These are phyloP conservation scores for Solanum verrucosum DNA, from an alignment of 257 asterid genomes.

Conservation along the genomic window DNA sequence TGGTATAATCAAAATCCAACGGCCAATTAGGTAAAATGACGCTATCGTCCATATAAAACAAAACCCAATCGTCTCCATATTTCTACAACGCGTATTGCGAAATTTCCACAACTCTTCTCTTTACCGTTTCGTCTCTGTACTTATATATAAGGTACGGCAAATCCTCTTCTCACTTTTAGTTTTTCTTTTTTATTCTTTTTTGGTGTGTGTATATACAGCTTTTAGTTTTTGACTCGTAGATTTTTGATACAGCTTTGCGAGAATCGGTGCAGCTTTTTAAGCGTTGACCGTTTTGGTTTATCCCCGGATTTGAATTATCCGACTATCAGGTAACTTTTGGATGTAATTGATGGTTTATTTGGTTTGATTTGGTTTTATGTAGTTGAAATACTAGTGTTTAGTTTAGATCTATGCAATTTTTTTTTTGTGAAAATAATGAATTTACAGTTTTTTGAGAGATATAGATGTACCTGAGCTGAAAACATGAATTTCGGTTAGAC, in stretches of 20 bases:
- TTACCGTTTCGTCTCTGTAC: background rate
- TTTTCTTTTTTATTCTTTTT: background rate
- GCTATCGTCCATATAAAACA: background rate
- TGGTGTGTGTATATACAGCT: background rate
- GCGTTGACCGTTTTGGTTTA: slow-evolving; percentile 1
- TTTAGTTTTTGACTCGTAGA: background rate
- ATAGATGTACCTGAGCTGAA: background rate
- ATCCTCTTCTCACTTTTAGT: background rate
- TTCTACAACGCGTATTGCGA: background rate
- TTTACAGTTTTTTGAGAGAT: background rate
- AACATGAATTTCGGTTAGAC: background rate
- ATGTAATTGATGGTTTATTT: background rate
- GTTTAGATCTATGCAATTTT: background rate
- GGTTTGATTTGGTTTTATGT: background rate
- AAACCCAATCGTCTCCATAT: background rate
- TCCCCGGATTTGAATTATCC: background rate
- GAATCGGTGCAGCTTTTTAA: background rate
- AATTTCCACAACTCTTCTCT: slow-evolving; percentile 1
- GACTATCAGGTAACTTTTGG: background rate
- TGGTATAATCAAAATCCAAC: background rate
- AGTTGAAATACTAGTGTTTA: background rate
- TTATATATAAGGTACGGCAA: background rate
- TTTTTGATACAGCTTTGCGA: background rate
- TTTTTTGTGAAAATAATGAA: background rate
- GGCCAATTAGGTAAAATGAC: background rate